phyloP scores from a whole-genome alignment of 352 stramenopile genomes.

The Saprolegnia diclina region DNA sequence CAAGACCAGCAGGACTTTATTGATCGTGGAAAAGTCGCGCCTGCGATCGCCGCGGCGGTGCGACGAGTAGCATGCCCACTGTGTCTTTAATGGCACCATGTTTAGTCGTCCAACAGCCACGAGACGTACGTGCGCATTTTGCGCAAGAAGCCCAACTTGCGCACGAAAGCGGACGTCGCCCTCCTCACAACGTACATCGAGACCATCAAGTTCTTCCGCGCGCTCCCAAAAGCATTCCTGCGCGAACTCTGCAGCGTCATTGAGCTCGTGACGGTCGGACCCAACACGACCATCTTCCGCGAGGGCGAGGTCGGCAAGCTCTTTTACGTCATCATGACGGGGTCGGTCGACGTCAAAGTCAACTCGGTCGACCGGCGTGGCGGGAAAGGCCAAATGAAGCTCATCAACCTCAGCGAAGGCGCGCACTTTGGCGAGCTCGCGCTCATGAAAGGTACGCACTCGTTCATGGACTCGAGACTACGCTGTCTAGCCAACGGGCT shows the following conservation, averaged over 20 bases:
- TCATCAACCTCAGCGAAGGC: slow-evolving; percentile 67
- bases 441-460: slow-evolving; percentile 52
- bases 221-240: slow-evolving; percentile 50
- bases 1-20: slow-evolving; percentile 67
- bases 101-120: slow-evolving; percentile 38
- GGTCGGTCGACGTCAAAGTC: slow-evolving; percentile 63
- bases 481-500: slow-evolving; percentile 32
- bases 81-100: too few species aligned
- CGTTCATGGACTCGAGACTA: not conserved
- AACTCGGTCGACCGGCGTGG: slow-evolving; percentile 47
- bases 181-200: slow-evolving; percentile 65
- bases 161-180: slow-evolving; percentile 48
- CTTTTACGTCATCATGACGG: slow-evolving; percentile 75
- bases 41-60: slow-evolving; percentile 12
- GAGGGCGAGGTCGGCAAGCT: slow-evolving; percentile 64
- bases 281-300: slow-evolving; percentile 45
- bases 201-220: slow-evolving; percentile 73
- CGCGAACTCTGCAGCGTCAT: slow-evolving; percentile 63
- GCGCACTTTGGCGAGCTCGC: slow-evolving; percentile 68
- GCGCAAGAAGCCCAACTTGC: slow-evolving; percentile 42
- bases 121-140: slow-evolving; percentile 46
- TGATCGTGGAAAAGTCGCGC: slow-evolving; percentile 51
- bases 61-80: slow-evolving; percentile 28
- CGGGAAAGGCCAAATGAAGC: slow-evolving; percentile 52
- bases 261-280: slow-evolving; percentile 41